phyloP scores from a whole-genome alignment of 2,329 filamentous ascomycete species.

The Biscogniauxia marginata region DNA sequence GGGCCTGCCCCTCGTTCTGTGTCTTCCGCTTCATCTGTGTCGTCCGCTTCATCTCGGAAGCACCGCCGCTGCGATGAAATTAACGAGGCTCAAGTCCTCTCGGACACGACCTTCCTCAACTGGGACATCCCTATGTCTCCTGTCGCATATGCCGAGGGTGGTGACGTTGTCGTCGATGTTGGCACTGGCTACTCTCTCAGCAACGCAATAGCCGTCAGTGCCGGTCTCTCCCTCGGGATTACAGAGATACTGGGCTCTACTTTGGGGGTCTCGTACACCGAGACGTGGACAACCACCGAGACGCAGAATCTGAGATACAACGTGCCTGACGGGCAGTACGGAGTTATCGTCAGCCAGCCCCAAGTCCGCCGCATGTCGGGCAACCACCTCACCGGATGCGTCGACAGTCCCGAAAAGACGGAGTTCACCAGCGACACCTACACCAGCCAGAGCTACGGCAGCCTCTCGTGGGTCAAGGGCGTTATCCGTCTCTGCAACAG shows the following conservation, averaged over 20 bases:
- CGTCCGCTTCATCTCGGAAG: constrained; percentile 15
- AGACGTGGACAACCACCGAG: constrained; percentile 34
- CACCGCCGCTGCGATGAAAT: constrained; percentile 15
- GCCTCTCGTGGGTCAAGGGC: constrained; percentile 40
- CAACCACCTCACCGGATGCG: constrained; percentile 34
- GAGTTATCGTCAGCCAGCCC: constrained; percentile 39
- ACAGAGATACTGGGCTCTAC: constrained; percentile 27
- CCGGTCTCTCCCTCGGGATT: constrained; percentile 8
- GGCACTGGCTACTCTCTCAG: constrained; percentile 34
- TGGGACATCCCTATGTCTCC: constrained; percentile 40
- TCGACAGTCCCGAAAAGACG: constrained; percentile 27
- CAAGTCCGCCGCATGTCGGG: constrained; percentile 34
- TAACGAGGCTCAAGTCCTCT: constrained; percentile 25
- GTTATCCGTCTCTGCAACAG: constrained; percentile 38
- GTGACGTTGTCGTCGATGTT: constrained; percentile 30
- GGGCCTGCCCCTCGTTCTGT: constrained; percentile 3
- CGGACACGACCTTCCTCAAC: constrained; percentile 33
- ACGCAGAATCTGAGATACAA: constrained; percentile 31
- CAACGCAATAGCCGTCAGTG: constrained; percentile 32
- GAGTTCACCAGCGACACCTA: constrained; percentile 37
- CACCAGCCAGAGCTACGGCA: constrained; percentile 29
- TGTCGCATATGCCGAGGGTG: constrained; percentile 32
- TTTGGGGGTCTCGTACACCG: constrained; percentile 26
- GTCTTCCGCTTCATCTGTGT: constrained; percentile 13
- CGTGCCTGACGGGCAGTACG: constrained; percentile 37